Evolutionary conservation across 2,329 filamentous ascomycete species (phyloP), one percentile per base, ranked within the genome.

Genomic region (Ophiostoma sp.): DNA sequence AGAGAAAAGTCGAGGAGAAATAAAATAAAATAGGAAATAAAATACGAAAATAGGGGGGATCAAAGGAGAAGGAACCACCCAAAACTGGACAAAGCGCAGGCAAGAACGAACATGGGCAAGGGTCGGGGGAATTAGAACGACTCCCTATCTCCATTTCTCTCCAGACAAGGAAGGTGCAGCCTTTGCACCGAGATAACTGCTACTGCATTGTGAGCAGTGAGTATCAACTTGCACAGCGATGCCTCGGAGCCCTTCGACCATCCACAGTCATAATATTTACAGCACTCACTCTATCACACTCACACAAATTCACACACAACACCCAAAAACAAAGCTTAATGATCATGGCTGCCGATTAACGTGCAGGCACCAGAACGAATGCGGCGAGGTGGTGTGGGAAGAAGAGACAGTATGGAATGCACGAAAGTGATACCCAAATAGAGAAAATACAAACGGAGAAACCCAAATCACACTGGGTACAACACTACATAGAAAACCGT

Each of bases 161-260:
- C 33, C 59, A 25, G 1, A 64, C 33, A 64, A 64, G 59, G 59
- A 36, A 64, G 59, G n/a, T 64, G 59, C n/a, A 64, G 5, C 59
- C 59, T 19, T 48, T 48, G 4, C 42, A 48, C 42, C 12, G 15
- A 19, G 15, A 19, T 48, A 17, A 48, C 15, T 48, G 39, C 9
- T 12, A 42, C 39, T 42, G 42, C 15, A 48, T 8, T 36, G 33
- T 59, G 25, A 15, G 6, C 15, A 12, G 39, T 42, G 42, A 48
- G 42, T 17, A 3, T 48, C 50, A 8, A 55, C 50, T 48, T 15
- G 15, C 8, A 25, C n/a, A 55, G 50, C 8, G n/a, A 25, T 6
- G n/a, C n/a, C 42, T 48, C 42, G 42, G 15, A 48, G 9, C n/a
- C n/a, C 25, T 25, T 55, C 11, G 50, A 25, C 50, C n/a, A 55